Conservation (phyloP, 2,329 filamentous ascomycete species). For the Dactylonectria macrodidyma region DNA sequence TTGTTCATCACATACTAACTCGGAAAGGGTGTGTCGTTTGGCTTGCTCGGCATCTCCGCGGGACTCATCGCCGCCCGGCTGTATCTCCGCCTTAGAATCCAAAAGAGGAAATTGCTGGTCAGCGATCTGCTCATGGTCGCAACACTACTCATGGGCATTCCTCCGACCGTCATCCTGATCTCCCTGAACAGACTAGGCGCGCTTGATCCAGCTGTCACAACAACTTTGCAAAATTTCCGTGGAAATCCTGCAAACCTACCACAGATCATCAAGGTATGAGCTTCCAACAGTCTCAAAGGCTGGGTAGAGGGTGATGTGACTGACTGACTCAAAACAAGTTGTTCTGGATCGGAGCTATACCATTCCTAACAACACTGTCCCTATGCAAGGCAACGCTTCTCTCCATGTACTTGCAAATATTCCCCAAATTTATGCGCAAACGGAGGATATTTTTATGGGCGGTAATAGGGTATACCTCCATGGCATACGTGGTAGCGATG, state of each 20-base stretch:
- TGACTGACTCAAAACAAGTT: slow-evolving; percentile 20
- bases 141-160: slow-evolving; percentile 21
- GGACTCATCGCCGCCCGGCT: slow-evolving; percentile 31
- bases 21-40: neutral
- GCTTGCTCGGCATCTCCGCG: neutral
- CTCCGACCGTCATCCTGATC: slow-evolving; percentile 10
- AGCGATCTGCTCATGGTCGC: slow-evolving; percentile 20
- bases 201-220: slow-evolving; percentile 21
- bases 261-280: neutral
- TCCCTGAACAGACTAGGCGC: slow-evolving; percentile 26
- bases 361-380: slow-evolving; percentile 38
- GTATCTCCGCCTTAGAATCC: slow-evolving; percentile 32
- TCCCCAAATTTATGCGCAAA: slow-evolving; percentile 39
- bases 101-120: slow-evolving; percentile 27
- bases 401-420: slow-evolving; percentile 38
- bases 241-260: neutral
- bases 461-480: slow-evolving; percentile 12
- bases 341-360: slow-evolving; percentile 30
- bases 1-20: neutral
- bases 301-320: neutral
- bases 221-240: slow-evolving; percentile 3
- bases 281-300: neutral
- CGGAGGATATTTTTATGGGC: slow-evolving; percentile 25
- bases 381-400: slow-evolving; percentile 41
- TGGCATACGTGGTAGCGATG: slow-evolving; percentile 23